A percentile compares a stretch with the other conserved stretches of the same genome.
These are phyloP conservation scores for Neurospora pannonica DNA, from an alignment of 495 filamentous ascomycete species.

Conservation along the genomic window DNA sequence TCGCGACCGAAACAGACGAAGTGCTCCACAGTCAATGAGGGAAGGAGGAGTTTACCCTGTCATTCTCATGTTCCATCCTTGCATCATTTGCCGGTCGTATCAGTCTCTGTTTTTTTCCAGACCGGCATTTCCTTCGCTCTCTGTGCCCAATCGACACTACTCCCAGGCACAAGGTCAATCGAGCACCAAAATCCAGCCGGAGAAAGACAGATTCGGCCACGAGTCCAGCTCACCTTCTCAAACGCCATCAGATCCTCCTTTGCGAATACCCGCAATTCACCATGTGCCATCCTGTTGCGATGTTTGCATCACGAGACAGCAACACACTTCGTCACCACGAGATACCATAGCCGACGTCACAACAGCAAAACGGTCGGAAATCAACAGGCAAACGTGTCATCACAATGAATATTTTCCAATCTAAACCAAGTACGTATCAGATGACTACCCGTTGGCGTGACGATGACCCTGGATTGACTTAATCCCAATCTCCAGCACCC, in stretches of 20 bases:
- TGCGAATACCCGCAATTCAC: background rate
- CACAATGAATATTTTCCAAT: no score
- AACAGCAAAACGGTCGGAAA: background rate
- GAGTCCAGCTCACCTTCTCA: background rate
- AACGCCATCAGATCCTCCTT: background rate
- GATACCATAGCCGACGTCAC: background rate
- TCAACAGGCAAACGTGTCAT: no score
- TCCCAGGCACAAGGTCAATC: background rate
- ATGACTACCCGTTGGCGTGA: conserved; percentile 17
- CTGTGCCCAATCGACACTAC: background rate
- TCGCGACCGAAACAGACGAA: background rate
- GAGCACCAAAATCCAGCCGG: background rate
- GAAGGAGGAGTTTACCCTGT: background rate
- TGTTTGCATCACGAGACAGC: background rate
- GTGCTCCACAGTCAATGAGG: background rate
- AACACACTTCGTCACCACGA: background rate
- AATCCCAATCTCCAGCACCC: conserved; percentile 32
- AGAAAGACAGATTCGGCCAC: background rate
- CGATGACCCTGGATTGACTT: background rate
- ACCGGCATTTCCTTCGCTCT: background rate
- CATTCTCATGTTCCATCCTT: background rate
- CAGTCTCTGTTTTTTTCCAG: background rate
- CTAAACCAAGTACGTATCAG: conserved; percentile 29
- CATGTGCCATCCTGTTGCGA: background rate
- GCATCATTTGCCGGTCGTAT: background rate